Percentiles rank a stretch among this genome's conserved stretches.
These are phyloP conservation scores for Petunia axillaris DNA, from an alignment of 257 asterid genomes.

Conservation along the genomic window DNA sequence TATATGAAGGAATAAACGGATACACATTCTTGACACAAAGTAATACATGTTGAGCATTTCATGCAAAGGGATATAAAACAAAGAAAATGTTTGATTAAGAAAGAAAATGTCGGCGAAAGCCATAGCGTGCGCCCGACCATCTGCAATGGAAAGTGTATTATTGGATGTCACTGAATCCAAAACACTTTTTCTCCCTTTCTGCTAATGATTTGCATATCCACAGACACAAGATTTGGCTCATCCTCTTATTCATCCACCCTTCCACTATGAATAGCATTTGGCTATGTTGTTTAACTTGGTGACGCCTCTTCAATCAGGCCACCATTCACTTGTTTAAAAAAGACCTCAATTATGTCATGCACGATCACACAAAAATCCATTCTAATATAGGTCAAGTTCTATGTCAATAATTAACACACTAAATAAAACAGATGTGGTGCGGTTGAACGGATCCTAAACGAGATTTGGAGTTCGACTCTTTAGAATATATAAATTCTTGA, in stretches of 20 bases:
- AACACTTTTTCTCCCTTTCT: neutral
- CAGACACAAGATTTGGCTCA: slow-evolving; percentile 2
- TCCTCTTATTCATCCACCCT: neutral
- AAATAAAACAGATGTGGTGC: too few relatives aligned
- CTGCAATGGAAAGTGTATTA: neutral
- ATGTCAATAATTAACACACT: too few relatives aligned
- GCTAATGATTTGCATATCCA: neutral
- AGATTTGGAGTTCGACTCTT: too few relatives aligned
- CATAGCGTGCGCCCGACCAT: slow-evolving; percentile 22
- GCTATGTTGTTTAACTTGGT: neutral
- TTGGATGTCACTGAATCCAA: neutral
- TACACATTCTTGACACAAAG: too few relatives aligned
- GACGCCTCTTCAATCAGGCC: neutral
- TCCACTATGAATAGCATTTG: neutral
- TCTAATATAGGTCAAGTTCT: neutral
- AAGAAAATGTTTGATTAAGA: neutral
- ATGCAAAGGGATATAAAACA: neutral
- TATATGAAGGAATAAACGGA: too few relatives aligned
- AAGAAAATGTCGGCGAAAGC: neutral
- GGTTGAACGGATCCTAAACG: too few relatives aligned
- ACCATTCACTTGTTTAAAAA: neutral
- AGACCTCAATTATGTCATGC: slow-evolving; percentile 15
- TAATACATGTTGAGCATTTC: too few relatives aligned
- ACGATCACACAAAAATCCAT: slow-evolving; percentile 16
- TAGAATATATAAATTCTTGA: too few relatives aligned